Evolutionary conservation across 2,329 filamentous ascomycete genomes (phyloP).

Genomic region (Xylogone sp.): DNA sequence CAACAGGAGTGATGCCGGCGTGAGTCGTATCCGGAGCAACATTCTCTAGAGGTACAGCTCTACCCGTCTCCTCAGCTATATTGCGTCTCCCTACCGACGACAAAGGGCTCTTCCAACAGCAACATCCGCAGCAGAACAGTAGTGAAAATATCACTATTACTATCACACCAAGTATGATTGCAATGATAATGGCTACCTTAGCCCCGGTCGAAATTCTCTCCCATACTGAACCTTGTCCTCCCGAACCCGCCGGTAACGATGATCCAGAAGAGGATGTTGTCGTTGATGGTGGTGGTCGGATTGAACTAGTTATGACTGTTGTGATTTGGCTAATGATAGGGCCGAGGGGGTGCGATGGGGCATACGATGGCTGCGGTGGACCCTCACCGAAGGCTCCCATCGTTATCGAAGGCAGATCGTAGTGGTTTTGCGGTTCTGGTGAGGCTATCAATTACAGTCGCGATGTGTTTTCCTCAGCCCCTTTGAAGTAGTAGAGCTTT

Average conservation of each 20-base stretch:
- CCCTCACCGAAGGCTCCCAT: no score
- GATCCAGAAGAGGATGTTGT: background rate
- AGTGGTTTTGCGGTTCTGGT: no score
- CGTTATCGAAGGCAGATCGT: no score
- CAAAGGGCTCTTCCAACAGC: conserved; percentile 1
- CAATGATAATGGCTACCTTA: conserved; percentile 7
- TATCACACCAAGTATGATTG: conserved; percentile 8
- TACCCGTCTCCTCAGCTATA: background rate
- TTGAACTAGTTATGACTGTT: background rate
- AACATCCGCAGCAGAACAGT: conserved; percentile 19
- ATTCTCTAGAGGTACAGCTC: background rate
- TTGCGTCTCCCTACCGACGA: background rate
- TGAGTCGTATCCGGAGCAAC: background rate
- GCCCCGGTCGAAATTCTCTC: conserved; percentile 6
- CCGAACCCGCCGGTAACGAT: background rate
- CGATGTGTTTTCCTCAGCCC: no score
- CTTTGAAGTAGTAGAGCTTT: no score
- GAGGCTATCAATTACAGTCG: no score
- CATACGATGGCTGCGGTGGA: no score
- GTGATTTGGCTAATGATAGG: no score
- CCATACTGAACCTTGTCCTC: background rate
- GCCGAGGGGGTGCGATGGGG: no score
- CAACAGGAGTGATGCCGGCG: background rate
- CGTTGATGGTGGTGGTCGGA: background rate
- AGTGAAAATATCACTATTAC: conserved; percentile 8